Conservation (phyloP, 2,329 filamentous ascomycete species). For the Diplodia seriata region DNA sequence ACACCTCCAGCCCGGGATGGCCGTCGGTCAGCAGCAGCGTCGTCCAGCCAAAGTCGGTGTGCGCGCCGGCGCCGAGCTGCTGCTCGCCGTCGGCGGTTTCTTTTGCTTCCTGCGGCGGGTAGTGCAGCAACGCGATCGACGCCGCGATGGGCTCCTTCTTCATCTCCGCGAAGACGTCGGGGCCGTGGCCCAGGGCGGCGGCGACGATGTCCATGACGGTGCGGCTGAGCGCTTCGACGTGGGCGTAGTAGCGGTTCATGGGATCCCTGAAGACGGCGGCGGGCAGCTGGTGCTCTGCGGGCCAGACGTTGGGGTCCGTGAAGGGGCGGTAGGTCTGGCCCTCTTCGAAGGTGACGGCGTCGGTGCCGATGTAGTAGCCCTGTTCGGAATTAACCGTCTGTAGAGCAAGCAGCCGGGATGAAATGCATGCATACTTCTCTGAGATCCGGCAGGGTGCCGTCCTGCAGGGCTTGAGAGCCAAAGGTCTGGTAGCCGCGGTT, state of each 20-base stretch:
- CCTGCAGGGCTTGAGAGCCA: conserved; percentile 33
- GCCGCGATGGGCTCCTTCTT: conserved; percentile 25
- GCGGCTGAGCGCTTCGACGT: conserved; percentile 6
- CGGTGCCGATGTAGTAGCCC: conserved; percentile 31
- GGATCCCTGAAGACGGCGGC: conserved; percentile 4
- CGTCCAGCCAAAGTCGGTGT: conserved; percentile 64
- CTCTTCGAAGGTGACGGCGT: background rate
- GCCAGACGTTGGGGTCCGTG: conserved; percentile 30
- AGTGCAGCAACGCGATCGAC: conserved; percentile 36
- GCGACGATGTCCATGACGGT: conserved; percentile 23
- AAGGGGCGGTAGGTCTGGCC: conserved; percentile 15
- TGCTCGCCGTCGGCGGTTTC: conserved; percentile 7
- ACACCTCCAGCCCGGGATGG: conserved; percentile 59
- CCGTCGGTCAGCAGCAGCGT: conserved; percentile 63
- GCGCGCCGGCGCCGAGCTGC: conserved; percentile 52
- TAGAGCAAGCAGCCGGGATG: too few relatives aligned
- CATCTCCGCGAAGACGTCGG: conserved; percentile 10
- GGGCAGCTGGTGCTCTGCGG: conserved; percentile 5
- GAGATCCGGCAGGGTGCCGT: conserved; percentile 33
- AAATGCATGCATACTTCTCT: conserved; percentile 30
- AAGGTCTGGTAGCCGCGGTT: conserved; percentile 34
- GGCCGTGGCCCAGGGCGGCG: conserved; percentile 7
- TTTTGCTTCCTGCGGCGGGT: conserved; percentile 32
- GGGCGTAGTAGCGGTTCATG: conserved; percentile 17
- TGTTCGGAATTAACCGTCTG: too few relatives aligned